Evolutionary conservation across 2,329 filamentous ascomycete genomes (phyloP).

Genomic region (Alternaria triticimaculans): DNA sequence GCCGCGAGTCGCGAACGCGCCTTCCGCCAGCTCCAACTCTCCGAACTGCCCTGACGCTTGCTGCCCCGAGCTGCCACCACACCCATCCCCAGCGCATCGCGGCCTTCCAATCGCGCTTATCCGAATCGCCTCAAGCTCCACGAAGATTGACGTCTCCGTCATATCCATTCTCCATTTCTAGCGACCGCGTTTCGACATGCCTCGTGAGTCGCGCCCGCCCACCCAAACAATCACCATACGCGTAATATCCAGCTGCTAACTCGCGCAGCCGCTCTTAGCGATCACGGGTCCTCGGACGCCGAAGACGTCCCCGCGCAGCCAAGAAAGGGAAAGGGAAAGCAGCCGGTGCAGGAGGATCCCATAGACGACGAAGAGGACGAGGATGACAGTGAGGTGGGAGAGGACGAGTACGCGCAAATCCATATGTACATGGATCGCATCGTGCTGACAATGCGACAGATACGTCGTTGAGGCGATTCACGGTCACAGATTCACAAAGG

Average conservation of each 20-base stretch:
- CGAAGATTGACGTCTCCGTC: not conserved
- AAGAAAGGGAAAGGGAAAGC: constrained; percentile 19
- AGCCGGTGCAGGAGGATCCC: constrained; percentile 7
- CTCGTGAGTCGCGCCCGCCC: constrained; percentile 38
- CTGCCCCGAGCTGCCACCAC: constrained; percentile 3
- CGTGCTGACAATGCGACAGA: constrained; percentile 53
- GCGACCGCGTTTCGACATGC: constrained; percentile 36
- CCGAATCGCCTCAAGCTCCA: not conserved
- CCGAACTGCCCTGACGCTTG: constrained; percentile 2
- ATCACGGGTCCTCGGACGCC: constrained; percentile 47
- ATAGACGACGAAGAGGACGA: constrained; percentile 42
- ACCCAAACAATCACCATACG: not conserved
- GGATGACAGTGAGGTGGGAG: constrained; percentile 42
- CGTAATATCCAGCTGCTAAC: constrained; percentile 22
- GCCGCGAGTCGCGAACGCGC: constrained; percentile 23
- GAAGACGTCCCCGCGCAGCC: constrained; percentile 36
- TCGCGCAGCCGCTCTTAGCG: constrained; percentile 48
- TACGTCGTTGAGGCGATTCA: constrained; percentile 78
- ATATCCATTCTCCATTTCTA: not conserved
- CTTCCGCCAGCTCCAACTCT: constrained; percentile 10
- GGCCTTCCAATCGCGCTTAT: constrained; percentile 17
- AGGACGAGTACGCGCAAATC: constrained; percentile 54
- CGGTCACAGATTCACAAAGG: constrained; percentile 62
- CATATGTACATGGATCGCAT: not conserved
- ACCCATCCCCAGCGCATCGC: constrained; percentile 6